Conservation (phyloP, 148 eudicot species). For the Pouteria glomerata region DNA sequence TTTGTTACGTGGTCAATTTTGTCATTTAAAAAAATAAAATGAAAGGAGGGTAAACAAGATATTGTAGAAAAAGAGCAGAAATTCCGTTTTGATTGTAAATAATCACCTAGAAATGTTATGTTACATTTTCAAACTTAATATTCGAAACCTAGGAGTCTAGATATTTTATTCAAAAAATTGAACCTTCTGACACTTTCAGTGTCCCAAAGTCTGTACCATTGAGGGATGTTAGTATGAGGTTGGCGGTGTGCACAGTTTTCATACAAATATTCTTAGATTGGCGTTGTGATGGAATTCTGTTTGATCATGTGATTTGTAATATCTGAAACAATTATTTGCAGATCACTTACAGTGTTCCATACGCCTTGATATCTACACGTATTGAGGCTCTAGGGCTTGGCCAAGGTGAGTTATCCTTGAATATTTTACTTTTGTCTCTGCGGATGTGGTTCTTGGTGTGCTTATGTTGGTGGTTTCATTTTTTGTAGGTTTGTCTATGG, state of each 20-base stretch:
- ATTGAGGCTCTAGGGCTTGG: slow-evolving; percentile 88
- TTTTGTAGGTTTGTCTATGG: slow-evolving; percentile 88
- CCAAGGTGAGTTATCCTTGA: slow-evolving; percentile 47
- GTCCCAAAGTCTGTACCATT: background rate
- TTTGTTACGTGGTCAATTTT: background rate
- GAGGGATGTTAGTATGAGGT: slow-evolving; percentile 1
- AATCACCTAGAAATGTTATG: background rate
- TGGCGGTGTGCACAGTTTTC: slow-evolving; percentile 1
- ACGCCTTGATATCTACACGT: slow-evolving; percentile 79
- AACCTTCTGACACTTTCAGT: background rate
- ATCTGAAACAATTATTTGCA: slow-evolving; percentile 29
- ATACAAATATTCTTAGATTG: background rate
- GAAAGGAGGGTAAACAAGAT: too few species aligned
- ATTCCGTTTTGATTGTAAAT: background rate
- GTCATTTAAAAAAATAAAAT: background rate
- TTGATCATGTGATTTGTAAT: background rate
- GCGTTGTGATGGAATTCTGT: background rate
- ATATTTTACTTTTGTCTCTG: background rate
- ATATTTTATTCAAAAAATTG: background rate
- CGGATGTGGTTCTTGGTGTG: slow-evolving; percentile 9
- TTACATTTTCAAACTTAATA: background rate
- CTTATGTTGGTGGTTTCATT: slow-evolving; percentile 7
- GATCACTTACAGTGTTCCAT: slow-evolving; percentile 97
- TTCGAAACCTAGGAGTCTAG: slow-evolving; percentile 2
- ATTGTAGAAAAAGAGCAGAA: too few species aligned